Evolutionary conservation across 73 alveolate species (phyloP), one percentile per base, ranked within the genome.

Genomic region (Uronychia binucleata): DNA sequence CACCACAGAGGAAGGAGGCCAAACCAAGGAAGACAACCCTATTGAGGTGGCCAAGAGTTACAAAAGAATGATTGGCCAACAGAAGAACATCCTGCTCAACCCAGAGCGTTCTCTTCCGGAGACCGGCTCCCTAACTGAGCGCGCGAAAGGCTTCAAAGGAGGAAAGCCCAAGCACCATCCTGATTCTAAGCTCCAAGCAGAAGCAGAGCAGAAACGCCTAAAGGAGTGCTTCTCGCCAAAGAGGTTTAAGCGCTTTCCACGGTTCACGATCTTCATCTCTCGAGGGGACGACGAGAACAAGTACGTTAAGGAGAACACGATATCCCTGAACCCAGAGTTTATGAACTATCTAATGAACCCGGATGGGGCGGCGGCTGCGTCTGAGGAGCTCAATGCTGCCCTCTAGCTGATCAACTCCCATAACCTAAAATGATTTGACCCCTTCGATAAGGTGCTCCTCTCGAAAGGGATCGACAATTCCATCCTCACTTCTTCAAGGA

Each of bases 401-500:
- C 57, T 82, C 30, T 33, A 74, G 26, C 60, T 82, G 26, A 29
- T 82, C 30, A 29, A 59, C 1, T 19, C 33, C 5, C 78, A 82
- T 30, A 74, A 78, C 58, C 74, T 82, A 30, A 83, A 86, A 34
- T 86, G 77, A 28, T 78, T 86, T 29, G 96, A 90, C 77, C 96
- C 96, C 30, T 90, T 90, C 33, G 93, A 90, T 33, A 90, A 90
- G 59, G 96, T 90, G 0, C 82, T 90, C 33, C 75, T 90, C 5
- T 77, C 86, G 19, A 90, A 90, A 77, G 96, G 96, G 1, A 90
- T 90, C 0, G 96, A 90, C 75, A 90, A 90, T 76, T 85, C 93
- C 8, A 90, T 90, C 46, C 76, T 90, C 29, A 90, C 96, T 25
- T 60, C 89, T 34, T 90, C 84, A 31, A 34, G 96, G 27, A 90